Conservation (phyloP, 2,329 filamentous ascomycete species). For the Fusarium pseudocircinatum region DNA sequence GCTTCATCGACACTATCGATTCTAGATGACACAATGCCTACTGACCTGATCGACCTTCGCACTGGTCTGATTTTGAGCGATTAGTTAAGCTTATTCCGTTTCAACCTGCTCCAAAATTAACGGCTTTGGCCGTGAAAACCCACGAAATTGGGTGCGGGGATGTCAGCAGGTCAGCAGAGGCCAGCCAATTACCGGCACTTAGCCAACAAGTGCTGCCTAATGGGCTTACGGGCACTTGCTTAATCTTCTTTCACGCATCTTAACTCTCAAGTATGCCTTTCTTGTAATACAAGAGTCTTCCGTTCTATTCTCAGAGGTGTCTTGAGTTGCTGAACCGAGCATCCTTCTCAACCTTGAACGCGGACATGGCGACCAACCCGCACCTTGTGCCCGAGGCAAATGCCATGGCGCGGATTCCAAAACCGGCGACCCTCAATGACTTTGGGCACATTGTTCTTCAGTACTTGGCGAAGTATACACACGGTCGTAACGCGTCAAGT, state of each 20-base stretch:
- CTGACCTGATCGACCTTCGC: accelerated
- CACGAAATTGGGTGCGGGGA: accelerated
- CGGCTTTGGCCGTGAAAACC: accelerated
- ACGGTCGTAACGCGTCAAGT: accelerated
- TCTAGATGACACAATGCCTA: too few species aligned
- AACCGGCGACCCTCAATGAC: background rate
- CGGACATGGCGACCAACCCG: background rate
- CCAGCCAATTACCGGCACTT: background rate
- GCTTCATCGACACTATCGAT: accelerated
- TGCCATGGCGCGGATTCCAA: accelerated
- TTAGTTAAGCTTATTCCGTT: background rate
- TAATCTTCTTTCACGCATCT: background rate
- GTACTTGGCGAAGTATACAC: background rate
- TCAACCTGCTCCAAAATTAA: accelerated
- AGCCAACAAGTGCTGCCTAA: background rate
- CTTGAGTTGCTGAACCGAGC: background rate
- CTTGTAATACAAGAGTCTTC: background rate
- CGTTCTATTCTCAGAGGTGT: background rate
- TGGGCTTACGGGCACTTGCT: background rate
- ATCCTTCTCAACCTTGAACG: accelerated
- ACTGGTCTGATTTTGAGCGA: background rate
- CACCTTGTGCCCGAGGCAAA: background rate
- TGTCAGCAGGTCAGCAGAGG: background rate
- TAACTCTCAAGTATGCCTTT: background rate
- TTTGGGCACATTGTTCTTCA: accelerated